These are phyloP conservation scores for Colletotrichum liaoningense DNA, from an alignment of 2,329 filamentous ascomycete genomes.

Conservation along the genomic window DNA sequence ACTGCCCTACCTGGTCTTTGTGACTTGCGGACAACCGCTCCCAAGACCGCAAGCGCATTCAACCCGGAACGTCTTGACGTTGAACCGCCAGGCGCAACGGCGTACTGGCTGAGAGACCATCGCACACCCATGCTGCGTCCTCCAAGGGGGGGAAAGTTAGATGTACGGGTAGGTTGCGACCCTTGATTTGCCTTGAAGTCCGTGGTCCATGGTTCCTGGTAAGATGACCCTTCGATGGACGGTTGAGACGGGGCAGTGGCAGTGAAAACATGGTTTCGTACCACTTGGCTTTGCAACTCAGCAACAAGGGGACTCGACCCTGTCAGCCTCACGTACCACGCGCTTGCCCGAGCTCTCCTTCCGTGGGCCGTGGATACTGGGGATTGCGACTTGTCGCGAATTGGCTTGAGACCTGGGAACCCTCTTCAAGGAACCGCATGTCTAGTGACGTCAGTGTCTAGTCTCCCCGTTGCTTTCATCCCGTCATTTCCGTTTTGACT, in stretches of 20 bases:
- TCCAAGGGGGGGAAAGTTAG: neutral
- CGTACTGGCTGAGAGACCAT: constrained; percentile 3
- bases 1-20: neutral
- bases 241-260: neutral
- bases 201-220: neutral
- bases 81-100: neutral
- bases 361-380: neutral
- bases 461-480: constrained; percentile 36
- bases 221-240: neutral
- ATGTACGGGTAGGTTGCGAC: neutral
- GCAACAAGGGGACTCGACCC: neutral
- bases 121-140: neutral
- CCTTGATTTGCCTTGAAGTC: neutral
- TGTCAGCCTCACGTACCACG: constrained; percentile 20
- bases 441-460: constrained; percentile 22
- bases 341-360: constrained; percentile 8
- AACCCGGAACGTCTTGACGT: neutral
- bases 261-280: neutral
- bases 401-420: constrained; percentile 11
- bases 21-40: neutral
- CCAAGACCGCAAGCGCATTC: neutral
- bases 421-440: constrained; percentile 31
- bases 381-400: constrained; percentile 23
- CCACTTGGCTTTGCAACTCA: neutral
- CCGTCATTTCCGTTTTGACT: constrained; percentile 43